Conservation (phyloP, 345 rosid genomes). For the Reutealis trisperma region DNA sequence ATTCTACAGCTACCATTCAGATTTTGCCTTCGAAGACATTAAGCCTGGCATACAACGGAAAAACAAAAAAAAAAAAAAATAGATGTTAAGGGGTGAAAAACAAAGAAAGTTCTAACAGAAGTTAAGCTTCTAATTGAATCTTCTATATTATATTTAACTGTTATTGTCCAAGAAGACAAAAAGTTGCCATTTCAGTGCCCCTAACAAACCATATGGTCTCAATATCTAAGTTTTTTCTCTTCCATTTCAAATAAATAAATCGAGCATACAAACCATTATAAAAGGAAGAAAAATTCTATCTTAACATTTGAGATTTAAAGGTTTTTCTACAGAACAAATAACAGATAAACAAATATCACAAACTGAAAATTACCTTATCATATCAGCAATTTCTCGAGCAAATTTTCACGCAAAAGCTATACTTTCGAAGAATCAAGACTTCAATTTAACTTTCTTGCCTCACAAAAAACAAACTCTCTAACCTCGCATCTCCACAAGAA, state of each 20-base stretch:
- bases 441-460: slow-evolving; percentile 13
- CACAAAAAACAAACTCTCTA: not conserved
- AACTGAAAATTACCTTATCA: slow-evolving; percentile 13
- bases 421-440: slow-evolving; percentile 8
- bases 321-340: not conserved
- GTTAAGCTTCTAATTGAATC: not conserved
- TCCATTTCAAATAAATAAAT: not conserved
- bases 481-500: slow-evolving; percentile 3
- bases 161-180: not conserved
- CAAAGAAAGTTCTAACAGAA: not conserved
- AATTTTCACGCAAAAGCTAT: slow-evolving; percentile 24
- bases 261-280: not conserved
- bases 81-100: not conserved
- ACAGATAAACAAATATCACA: not conserved
- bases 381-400: slow-evolving; percentile 20
- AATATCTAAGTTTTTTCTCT: not conserved
- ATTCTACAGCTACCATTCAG: slow-evolving; percentile 19
- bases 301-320: not conserved
- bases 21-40: slow-evolving; percentile 9
- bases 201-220: not conserved
- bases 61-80: slow-evolving; percentile 12
- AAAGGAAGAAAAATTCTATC: not conserved
- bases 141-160: not conserved
- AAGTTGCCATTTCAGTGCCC: not conserved
- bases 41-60: not conserved